These are phyloP conservation scores for Metschnikowia santaceciliae DNA, from an alignment of 805 yeast genomes.

Conservation along the genomic window DNA sequence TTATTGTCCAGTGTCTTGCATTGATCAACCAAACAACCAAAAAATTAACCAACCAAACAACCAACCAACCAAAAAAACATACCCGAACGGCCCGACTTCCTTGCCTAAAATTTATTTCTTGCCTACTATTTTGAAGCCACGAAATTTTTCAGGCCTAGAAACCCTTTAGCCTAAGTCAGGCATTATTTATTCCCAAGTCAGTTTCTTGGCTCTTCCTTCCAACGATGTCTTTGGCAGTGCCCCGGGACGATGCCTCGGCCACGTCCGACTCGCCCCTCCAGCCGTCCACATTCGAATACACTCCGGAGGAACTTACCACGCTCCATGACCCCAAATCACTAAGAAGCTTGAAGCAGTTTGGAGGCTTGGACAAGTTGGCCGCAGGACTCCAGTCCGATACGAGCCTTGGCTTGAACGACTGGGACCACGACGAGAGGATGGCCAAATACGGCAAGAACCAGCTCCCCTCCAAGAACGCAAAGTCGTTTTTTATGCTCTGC, in stretches of 20 bases:
- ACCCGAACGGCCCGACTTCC: too few species aligned
- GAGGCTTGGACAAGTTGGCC: conserved; percentile 40
- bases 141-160: too few species aligned
- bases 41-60: too few species aligned
- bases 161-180: too few species aligned
- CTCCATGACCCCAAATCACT: conserved; percentile 66
- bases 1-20: too few species aligned
- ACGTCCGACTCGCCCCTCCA: conserved; percentile 16
- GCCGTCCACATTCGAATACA: conserved; percentile 13
- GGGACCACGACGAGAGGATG: conserved; percentile 38
- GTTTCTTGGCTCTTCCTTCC: neutral
- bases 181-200: too few species aligned
- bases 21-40: neutral
- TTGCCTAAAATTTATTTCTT: too few species aligned
- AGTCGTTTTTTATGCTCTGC: conserved; percentile 63
- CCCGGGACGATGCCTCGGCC: conserved; percentile 15
- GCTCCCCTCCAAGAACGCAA: conserved; percentile 69
- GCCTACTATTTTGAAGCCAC: too few species aligned
- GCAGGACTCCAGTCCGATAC: conserved; percentile 34
- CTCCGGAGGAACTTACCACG: conserved; percentile 34
- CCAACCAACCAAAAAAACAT: too few species aligned
- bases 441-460: conserved; percentile 62
- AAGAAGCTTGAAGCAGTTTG: conserved; percentile 35
- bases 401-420: conserved; percentile 38
- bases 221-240: conserved; percentile 16